A percentile compares a stretch with the other conserved stretches of the same genome.
phyloP scores from a whole-genome alignment of 2,329 filamentous ascomycete genomes.

The Phaeophleospora eucalypticola region DNA sequence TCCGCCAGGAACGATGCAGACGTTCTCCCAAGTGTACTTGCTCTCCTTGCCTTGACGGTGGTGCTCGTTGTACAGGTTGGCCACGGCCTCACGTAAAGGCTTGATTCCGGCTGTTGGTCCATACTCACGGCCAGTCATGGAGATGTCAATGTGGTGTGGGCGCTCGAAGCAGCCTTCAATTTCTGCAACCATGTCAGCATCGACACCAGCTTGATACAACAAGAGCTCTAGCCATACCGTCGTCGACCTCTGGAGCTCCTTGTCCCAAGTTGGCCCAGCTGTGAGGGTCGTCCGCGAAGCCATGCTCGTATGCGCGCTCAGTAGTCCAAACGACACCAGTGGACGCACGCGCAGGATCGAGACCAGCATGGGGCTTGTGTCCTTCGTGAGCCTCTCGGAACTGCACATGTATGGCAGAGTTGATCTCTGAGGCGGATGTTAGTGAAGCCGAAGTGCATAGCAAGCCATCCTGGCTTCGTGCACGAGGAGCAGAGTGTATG shows the following conservation, averaged over 20 bases:
- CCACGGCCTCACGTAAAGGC: conserved; percentile 81
- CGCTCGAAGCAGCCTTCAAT: conserved; percentile 85
- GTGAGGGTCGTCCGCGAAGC: conserved; percentile 74
- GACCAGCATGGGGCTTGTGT: conserved; percentile 83
- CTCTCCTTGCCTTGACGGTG: conserved; percentile 82
- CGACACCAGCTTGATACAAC: conserved; percentile 48
- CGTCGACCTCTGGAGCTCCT: conserved; percentile 85
- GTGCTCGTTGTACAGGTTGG: conserved; percentile 86
- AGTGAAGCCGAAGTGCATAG: too few species aligned
- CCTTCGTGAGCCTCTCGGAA: conserved; percentile 89
- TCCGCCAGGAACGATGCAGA: conserved; percentile 91
- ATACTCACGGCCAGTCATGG: conserved; percentile 78
- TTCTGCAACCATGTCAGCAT: conserved; percentile 62
- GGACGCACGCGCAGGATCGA: conserved; percentile 80
- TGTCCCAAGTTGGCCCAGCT: conserved; percentile 92
- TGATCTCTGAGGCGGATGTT: conserved; percentile 57
- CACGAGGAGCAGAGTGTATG: neutral
- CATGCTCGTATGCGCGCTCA: conserved; percentile 82
- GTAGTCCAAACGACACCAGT: conserved; percentile 95
- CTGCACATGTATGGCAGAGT: conserved; percentile 79
- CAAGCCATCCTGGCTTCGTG: neutral
- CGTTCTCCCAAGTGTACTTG: conserved; percentile 96
- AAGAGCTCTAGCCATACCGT: conserved; percentile 63
- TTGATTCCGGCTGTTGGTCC: conserved; percentile 91
- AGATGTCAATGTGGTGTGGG: conserved; percentile 73